A percentile compares a stretch with the other conserved stretches of the same genome.
phyloP scores from a whole-genome alignment of 768 basidiomycete species.

The Naematelia aurantialba region DNA sequence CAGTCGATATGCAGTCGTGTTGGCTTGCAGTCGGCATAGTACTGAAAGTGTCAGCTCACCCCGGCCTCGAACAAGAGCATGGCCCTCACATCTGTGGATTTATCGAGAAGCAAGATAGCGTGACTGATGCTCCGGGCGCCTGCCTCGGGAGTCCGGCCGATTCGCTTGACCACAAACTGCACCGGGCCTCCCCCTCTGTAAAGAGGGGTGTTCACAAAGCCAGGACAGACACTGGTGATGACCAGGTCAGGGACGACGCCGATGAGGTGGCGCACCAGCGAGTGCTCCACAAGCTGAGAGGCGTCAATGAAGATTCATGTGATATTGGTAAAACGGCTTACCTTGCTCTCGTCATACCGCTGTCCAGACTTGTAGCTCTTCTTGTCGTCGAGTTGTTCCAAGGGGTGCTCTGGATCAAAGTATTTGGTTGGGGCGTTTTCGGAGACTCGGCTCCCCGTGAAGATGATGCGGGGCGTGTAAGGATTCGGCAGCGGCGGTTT shows the following conservation, averaged over 20 bases:
- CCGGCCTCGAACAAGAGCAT: neutral
- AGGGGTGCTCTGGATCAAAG: constrained; percentile 1
- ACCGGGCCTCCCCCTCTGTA: neutral
- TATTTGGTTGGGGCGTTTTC: constrained; percentile 4
- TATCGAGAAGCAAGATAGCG: constrained; percentile 6
- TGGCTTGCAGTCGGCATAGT: constrained; percentile 4
- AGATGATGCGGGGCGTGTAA: constrained; percentile 4
- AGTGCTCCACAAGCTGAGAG: constrained; percentile 3
- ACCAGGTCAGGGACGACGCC: constrained; percentile 1
- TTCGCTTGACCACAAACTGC: neutral
- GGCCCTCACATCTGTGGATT: constrained; percentile 8
- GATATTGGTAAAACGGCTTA: neutral
- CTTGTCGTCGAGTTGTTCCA: constrained; percentile 1
- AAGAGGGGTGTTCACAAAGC: constrained; percentile 10
- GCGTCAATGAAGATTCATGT: neutral
- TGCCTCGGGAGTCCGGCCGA: constrained; percentile 7
- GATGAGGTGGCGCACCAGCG: constrained; percentile 1
- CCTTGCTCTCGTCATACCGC: constrained; percentile 12
- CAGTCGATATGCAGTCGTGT: neutral
- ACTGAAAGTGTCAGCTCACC: neutral
- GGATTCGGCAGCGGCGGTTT: constrained; percentile 8
- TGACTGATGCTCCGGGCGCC: constrained; percentile 6
- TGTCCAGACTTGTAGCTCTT: neutral
- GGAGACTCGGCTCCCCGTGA: constrained; percentile 2
- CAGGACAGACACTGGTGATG: neutral